Evolutionary conservation across 2,329 filamentous ascomycete species (phyloP).

Genomic region (Diaporthe ilicicola): DNA sequence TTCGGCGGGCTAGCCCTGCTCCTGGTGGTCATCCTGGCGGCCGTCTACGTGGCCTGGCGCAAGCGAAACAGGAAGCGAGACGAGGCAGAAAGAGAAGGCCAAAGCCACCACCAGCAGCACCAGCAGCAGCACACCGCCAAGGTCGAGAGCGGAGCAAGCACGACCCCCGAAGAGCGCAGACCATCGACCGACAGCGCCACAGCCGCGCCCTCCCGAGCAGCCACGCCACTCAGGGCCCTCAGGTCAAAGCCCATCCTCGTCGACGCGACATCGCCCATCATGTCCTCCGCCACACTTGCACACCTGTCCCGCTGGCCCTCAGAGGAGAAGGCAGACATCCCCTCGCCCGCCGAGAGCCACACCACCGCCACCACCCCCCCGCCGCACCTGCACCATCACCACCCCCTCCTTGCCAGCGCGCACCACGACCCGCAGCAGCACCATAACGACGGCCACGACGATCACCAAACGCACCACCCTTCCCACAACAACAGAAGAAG

Average conservation of each 20-base stretch:
- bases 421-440: neutral
- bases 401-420: neutral
- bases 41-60: constrained; percentile 1
- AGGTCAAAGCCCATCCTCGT: neutral
- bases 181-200: neutral
- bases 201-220: neutral
- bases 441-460: neutral
- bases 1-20: constrained; percentile 22
- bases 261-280: neutral
- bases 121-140: neutral
- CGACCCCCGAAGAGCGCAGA: neutral
- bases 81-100: neutral
- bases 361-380: neutral
- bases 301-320: constrained; percentile 18
- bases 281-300: neutral
- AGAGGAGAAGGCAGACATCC: constrained; percentile 14
- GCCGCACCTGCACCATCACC: neutral
- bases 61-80: neutral
- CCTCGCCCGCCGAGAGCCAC: neutral
- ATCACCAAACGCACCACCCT: neutral
- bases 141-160: neutral
- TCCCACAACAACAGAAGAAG: too few species aligned
- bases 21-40: neutral
- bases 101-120: neutral
- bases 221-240: neutral